phyloP scores from a whole-genome alignment of 176 grass and related monocot species.

The Oryza brachyantha region DNA sequence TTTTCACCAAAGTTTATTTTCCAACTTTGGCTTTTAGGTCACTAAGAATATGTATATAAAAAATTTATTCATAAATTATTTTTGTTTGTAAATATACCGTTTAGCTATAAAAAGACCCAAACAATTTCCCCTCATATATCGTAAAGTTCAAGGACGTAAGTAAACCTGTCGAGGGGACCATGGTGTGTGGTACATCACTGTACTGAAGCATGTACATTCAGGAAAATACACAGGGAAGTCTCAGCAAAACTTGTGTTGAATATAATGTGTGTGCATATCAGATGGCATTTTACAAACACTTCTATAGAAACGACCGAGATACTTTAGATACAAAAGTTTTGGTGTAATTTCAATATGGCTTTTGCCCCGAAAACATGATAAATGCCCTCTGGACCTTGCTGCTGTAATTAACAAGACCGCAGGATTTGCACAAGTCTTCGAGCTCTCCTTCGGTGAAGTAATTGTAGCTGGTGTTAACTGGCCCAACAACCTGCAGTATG shows the following conservation, averaged over 20 bases:
- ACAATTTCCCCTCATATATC: too few species aligned
- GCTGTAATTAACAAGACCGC: constrained; percentile 79
- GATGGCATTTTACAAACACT: not conserved
- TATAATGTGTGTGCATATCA: not conserved
- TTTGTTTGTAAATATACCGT: too few species aligned
- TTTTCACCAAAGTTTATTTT: too few species aligned
- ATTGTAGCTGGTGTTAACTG: constrained; percentile 74
- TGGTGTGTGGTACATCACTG: too few species aligned
- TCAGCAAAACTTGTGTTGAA: not conserved
- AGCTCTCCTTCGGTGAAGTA: constrained; percentile 88
- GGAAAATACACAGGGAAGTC: not conserved
- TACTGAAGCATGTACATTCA: too few species aligned
- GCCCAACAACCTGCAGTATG: constrained; percentile 62
- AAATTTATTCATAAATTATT: too few species aligned
- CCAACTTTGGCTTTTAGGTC: too few species aligned
- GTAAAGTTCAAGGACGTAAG: too few species aligned
- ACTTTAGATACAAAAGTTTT: not conserved
- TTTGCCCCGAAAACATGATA: constrained; percentile 97
- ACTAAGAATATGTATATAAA: too few species aligned
- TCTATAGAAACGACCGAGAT: not conserved
- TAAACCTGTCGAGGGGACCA: too few species aligned
- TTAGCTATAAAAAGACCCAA: too few species aligned
- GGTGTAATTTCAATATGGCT: constrained; percentile 35
- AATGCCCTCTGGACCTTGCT: constrained; percentile 74
- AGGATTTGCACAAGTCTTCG: constrained; percentile 79